Evolutionary conservation across 805 yeast genomes (phyloP), one percentile per base, ranked within the genome.

Genomic region (Candida yuanshanica): DNA sequence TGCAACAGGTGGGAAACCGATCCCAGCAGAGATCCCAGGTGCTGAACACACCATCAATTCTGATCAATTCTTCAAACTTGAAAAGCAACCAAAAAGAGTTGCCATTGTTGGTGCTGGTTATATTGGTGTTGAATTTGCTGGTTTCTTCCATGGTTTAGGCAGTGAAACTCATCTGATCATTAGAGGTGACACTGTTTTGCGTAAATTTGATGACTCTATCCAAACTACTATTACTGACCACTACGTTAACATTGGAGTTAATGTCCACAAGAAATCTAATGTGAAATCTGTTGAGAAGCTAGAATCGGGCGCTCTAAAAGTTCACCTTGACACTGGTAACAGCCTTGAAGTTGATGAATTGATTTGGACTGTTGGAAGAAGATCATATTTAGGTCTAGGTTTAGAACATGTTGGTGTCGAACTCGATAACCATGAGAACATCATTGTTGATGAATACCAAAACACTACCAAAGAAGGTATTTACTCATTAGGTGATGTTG

Each of bases 91-190:
- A 38, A 82, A 88, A 64, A 74, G 81, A 37, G 98, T 91, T 22
- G 98, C 95, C 2, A 74, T 93, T 46, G 96, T 93, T 11, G 99
- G 99, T 53, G 96, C 96, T 29, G 99, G 99, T 34, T 93, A 93
- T 68, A 93, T 93, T 60, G 98, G 96, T 43, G 83, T 89, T 36
- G 99, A 93, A 69, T 75, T 93, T 38, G 84, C 97, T 7, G 99
- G 99, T 48, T 89, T 93, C 35, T 91, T 93, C 78, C 75, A 85
- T 50, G 88, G 88, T 20, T 72, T 93, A 47, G 95, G 95, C 14
- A 61, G 91, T 13, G 88, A 91, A 51, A 83, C 95, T 36, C 91
- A 86, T 61, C 62, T 93, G 63, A 75, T 91, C 46, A 85, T 91
- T 48, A 81, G 99, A 69, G 95, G 95, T 50, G 91, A 90, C 44